These are phyloP conservation scores for Apiospora phragmitis DNA, from an alignment of 2,329 filamentous ascomycete genomes.

Conservation along the genomic window DNA sequence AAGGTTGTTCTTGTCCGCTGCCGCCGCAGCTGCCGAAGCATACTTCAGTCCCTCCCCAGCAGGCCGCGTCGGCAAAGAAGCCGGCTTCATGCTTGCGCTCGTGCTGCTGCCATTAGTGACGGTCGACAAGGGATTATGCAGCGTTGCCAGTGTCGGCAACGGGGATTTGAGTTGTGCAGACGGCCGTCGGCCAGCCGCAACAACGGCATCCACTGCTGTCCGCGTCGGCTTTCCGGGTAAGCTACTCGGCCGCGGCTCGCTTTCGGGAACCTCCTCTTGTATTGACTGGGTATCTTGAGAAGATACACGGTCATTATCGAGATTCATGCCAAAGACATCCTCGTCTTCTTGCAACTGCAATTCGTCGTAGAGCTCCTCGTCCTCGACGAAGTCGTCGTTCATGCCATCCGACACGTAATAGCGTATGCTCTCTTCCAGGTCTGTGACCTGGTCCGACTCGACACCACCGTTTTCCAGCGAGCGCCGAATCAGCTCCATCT, in stretches of 20 bases:
- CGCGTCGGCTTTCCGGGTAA: constrained; percentile 52
- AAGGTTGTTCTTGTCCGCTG: constrained; percentile 82
- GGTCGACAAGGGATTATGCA: constrained; percentile 72
- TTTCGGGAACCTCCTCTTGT: constrained; percentile 76
- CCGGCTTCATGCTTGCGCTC: constrained; percentile 84
- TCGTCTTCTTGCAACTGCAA: constrained; percentile 91
- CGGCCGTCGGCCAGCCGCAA: constrained; percentile 64
- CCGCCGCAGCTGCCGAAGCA: constrained; percentile 90
- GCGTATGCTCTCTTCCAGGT: constrained; percentile 87
- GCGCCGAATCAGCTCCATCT: constrained; percentile 86
- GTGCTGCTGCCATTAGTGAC: constrained; percentile 54
- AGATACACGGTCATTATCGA: constrained; percentile 84
- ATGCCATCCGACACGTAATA: constrained; percentile 93
- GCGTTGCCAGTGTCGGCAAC: constrained; percentile 84
- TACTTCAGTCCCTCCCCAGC: constrained; percentile 94
- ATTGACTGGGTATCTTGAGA: constrained; percentile 93
- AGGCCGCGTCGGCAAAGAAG: constrained; percentile 78
- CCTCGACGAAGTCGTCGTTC: constrained; percentile 87
- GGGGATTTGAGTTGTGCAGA: constrained; percentile 93
- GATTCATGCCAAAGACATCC: constrained; percentile 76
- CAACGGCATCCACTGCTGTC: constrained; percentile 57
- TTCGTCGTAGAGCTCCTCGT: constrained; percentile 94
- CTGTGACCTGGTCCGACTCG: constrained; percentile 82
- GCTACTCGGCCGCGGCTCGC: constrained; percentile 47
- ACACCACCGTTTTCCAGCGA: constrained; percentile 91